Evolutionary conservation across 495 filamentous ascomycete genomes (phyloP), one percentile per base, ranked within the genome.

Genomic region (Aspergillus carlsbadensis): DNA sequence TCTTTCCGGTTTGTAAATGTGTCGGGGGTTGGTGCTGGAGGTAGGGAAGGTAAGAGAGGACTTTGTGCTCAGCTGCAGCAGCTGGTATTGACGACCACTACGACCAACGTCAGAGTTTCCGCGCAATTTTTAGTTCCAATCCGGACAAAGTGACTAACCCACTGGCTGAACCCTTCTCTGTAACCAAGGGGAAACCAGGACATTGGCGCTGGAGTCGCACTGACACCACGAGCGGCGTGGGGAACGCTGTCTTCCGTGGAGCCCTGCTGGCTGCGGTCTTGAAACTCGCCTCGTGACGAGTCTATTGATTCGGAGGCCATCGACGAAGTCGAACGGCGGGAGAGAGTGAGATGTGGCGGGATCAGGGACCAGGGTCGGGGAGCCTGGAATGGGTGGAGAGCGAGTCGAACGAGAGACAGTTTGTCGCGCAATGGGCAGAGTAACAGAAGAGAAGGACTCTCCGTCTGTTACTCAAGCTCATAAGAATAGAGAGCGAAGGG

Each of bases 151-250:
- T n/a, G 50, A 77, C 86, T 24, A 75, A 92, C 91, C 93, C 94
- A 98, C 81, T 98, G 95, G 50, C 76, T 83, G 54, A 94, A 89
- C 11, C 88, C 93, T 48, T 96, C 93, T 62, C 91, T 91, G 73
- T 95, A 96, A 21, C 91, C 87, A 20, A 98, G 73, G 3, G 94
- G 91, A 62, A 98, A 97, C 68, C 81, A 85, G 14, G 54, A 66
- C 62, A 52, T 65, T 43, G 71, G 57, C 2, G 65, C 47, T 7
- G 70, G 66, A 22, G 69, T 67, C 29, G 66, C 74, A 46, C 65
- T 70, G 59, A 65, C 72, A 57, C 70, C 79, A 69, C 53, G 73
- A 61, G 66, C 79, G 40, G 72, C 68, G 52, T 73, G 66, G 15
- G 72, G 70, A 20, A 60, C 63, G 24, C 57, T 49, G 20, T 67